Evolutionary conservation across 1,284 basidiomycete genomes (phyloP), one percentile per base, ranked within the genome.

Genomic region (Chiua sp.): DNA sequence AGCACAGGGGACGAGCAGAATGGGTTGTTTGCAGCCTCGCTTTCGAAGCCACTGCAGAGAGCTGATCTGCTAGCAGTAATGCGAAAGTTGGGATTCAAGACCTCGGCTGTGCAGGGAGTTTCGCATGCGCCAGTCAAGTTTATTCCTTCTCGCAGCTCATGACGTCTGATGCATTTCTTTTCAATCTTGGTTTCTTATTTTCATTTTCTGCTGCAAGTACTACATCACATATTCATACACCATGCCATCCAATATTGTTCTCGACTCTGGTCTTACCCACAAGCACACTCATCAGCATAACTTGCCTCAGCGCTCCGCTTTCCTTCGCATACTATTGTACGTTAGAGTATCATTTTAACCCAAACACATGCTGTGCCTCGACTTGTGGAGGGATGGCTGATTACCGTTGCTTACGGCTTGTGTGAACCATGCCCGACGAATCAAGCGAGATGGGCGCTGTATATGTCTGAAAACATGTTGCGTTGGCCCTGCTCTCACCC

Each of bases 41-140:
- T 98, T 35, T 80, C 90, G 55, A 98, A 98, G 77, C 96, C 95
- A 1, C 80, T 98, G 66, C 89, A 93, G 73, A 95, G 95, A 76
- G 84, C 86, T 22, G 93, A 95, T 71, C 79, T 98, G 37, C 79
- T 96, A 54, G 84, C 82, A 62, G 90, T 87, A 62, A 92, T 90
- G 87, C 88, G 90, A 51, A 86, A 91, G 71, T 83, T 97, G 47
- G 94, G 95, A 30, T 97, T 97, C 82, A 93, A 88, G 81, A 93
- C 90, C 22, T 86, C 89, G n/a, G 85, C 88, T n/a, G 81, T 86
- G 62, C 87, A 84, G 65, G 84, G 83, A 52, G 78, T 80, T 57
- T 75, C 80, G 48, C 77, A 62, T 70, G 74, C 59, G 67, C 75
- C 60, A 74, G 79, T 65, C 77, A 87, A 80, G 71, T 76, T 87